phyloP scores from a whole-genome alignment of 805 yeast genomes.

The Metschnikowia peoriensis region DNA sequence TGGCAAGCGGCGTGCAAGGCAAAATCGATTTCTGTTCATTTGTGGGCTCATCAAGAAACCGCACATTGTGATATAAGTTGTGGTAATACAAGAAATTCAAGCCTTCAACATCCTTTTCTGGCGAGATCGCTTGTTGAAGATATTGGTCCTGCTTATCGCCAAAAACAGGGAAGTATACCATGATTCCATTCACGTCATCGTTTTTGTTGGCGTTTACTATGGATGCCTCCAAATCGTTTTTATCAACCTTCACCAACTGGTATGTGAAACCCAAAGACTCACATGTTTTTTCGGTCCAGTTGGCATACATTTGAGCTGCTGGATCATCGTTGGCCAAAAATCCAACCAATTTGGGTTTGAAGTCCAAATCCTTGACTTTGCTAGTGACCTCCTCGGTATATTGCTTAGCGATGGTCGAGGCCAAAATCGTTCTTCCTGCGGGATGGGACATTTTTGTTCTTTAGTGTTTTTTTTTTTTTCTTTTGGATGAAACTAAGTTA shows the following conservation, averaged over 20 bases:
- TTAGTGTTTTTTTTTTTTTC: background rate
- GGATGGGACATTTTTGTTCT: slow-evolving; percentile 26
- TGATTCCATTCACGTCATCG: slow-evolving; percentile 78
- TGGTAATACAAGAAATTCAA: slow-evolving; percentile 86
- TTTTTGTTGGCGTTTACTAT: slow-evolving; percentile 81
- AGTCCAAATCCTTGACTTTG: slow-evolving; percentile 51
- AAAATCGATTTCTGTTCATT: slow-evolving; percentile 75
- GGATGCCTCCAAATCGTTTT: slow-evolving; percentile 81
- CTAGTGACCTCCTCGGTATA: slow-evolving; percentile 68
- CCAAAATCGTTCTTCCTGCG: slow-evolving; percentile 80
- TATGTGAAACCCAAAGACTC: slow-evolving; percentile 82
- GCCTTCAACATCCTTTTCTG: slow-evolving; percentile 95
- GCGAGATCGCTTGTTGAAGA: slow-evolving; percentile 87
- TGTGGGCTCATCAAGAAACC: slow-evolving; percentile 73
- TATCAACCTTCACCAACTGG: slow-evolving; percentile 69
- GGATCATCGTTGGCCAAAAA: slow-evolving; percentile 91
- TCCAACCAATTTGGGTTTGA: slow-evolving; percentile 81
- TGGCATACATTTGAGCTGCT: slow-evolving; percentile 92
- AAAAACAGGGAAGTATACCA: slow-evolving; percentile 97
- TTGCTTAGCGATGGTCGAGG: slow-evolving; percentile 82
- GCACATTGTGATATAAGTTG: slow-evolving; percentile 89
- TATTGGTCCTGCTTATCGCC: slow-evolving; percentile 95
- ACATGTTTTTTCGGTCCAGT: slow-evolving; percentile 92
- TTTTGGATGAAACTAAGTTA: background rate
- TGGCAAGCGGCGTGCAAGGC: slow-evolving; percentile 96